phyloP scores from a whole-genome alignment of 2,329 filamentous ascomycete genomes.

The Colletotrichum horii region DNA sequence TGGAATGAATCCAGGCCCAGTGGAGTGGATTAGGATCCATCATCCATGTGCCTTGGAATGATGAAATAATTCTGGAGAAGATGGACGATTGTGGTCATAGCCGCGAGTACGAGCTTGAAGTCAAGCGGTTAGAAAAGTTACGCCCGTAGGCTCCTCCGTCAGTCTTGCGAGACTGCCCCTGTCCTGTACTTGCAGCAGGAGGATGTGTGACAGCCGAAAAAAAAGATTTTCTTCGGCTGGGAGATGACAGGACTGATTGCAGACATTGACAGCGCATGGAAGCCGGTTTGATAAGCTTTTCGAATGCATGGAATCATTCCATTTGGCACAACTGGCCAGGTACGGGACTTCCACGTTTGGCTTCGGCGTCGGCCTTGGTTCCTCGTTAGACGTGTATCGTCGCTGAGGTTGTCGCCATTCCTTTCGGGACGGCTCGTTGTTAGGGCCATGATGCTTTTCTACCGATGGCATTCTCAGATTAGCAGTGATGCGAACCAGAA shows the following conservation, averaged over 20 bases:
- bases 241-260: neutral
- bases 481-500: neutral
- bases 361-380: neutral
- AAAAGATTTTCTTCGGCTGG: neutral
- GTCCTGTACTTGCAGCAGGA: neutral
- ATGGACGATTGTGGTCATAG: neutral
- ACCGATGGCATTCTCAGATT: neutral
- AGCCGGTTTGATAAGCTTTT: neutral
- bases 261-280: neutral
- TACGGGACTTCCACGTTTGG: neutral
- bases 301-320: neutral
- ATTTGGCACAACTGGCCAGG: neutral
- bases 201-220: neutral
- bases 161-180: neutral
- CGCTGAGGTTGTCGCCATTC: neutral
- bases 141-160: neutral
- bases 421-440: slow-evolving; percentile 9
- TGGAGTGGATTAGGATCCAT: neutral
- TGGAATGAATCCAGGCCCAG: neutral
- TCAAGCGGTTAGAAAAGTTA: neutral
- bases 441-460: neutral
- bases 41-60: neutral
- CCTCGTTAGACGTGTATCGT: neutral
- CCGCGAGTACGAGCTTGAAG: slow-evolving; percentile 13
- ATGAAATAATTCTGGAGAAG: neutral